These are phyloP conservation scores for Bjerkandera adusta DNA, from an alignment of 1,284 basidiomycete species.

Conservation along the genomic window DNA sequence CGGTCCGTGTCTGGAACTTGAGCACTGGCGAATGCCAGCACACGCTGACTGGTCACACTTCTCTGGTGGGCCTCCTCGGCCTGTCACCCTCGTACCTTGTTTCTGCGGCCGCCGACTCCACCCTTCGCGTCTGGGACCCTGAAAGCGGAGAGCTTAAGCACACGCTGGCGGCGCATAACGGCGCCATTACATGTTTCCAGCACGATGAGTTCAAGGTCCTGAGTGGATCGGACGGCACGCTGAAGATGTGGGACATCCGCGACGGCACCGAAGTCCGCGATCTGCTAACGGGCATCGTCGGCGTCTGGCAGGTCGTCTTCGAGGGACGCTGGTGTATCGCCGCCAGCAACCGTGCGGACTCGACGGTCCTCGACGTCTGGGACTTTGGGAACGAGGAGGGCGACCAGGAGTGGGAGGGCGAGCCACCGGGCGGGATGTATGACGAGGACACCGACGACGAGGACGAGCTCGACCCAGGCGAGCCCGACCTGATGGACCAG, in stretches of 20 bases:
- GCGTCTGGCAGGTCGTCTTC: slow-evolving; percentile 96
- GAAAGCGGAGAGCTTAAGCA: slow-evolving; percentile 77
- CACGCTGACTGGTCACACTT: slow-evolving; percentile 83
- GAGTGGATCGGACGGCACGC: slow-evolving; percentile 90
- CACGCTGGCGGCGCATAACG: slow-evolving; percentile 83
- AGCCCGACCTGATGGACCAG: slow-evolving; percentile 68
- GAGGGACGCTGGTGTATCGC: slow-evolving; percentile 91
- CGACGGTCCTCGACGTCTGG: slow-evolving; percentile 84
- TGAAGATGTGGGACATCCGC: slow-evolving; percentile 95
- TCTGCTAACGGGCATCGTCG: slow-evolving; percentile 83
- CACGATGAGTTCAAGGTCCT: slow-evolving; percentile 96
- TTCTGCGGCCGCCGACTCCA: slow-evolving; percentile 92
- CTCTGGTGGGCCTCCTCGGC: slow-evolving; percentile 84
- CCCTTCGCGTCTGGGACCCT: slow-evolving; percentile 90
- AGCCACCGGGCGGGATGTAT: slow-evolving; percentile 46
- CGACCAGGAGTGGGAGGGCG: slow-evolving; percentile 54
- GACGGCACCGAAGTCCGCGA: slow-evolving; percentile 85
- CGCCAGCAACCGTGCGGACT: slow-evolving; percentile 80
- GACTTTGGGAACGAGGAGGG: slow-evolving; percentile 73
- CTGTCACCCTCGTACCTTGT: slow-evolving; percentile 88
- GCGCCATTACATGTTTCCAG: slow-evolving; percentile 96
- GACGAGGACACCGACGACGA: slow-evolving; percentile 50
- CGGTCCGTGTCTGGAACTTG: slow-evolving; percentile 90
- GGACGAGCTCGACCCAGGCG: slow-evolving; percentile 50
- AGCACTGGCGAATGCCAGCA: slow-evolving; percentile 78